Evolutionary conservation across 257 asterid genomes (phyloP).

Genomic region (Capsicum baccatum): DNA sequence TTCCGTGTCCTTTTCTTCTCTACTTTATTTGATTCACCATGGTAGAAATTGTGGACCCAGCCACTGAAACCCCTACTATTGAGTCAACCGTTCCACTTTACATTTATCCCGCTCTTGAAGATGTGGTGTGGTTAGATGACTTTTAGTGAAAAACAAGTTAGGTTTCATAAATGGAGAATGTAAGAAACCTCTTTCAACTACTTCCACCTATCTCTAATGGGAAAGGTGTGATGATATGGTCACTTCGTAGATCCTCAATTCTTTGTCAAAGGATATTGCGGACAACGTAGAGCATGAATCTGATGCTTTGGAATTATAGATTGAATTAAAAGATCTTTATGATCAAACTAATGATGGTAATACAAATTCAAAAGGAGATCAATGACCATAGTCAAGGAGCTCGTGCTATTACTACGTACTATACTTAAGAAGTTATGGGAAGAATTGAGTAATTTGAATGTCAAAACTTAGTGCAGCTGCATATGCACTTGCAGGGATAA

Average conservation of each 20-base stretch:
- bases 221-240: background rate
- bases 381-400: background rate
- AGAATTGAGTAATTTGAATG: no score
- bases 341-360: background rate
- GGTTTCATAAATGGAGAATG: no score
- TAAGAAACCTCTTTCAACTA: background rate
- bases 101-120: no score
- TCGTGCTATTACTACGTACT: background rate
- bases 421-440: background rate
- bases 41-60: no score
- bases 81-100: no score
- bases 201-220: background rate
- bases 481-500: background rate
- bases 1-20: no score
- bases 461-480: background rate
- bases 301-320: background rate
- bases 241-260: background rate
- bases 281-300: background rate
- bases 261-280: background rate
- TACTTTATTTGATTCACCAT: no score
- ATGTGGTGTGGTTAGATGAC: no score
- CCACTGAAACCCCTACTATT: no score
- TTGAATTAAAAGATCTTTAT: background rate
- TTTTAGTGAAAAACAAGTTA: no score
- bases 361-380: background rate